Percentiles rank a stretch among this genome's conserved stretches.
phyloP scores from a whole-genome alignment of 2,329 filamentous ascomycete species.

The Penicillium hesseltinei region DNA sequence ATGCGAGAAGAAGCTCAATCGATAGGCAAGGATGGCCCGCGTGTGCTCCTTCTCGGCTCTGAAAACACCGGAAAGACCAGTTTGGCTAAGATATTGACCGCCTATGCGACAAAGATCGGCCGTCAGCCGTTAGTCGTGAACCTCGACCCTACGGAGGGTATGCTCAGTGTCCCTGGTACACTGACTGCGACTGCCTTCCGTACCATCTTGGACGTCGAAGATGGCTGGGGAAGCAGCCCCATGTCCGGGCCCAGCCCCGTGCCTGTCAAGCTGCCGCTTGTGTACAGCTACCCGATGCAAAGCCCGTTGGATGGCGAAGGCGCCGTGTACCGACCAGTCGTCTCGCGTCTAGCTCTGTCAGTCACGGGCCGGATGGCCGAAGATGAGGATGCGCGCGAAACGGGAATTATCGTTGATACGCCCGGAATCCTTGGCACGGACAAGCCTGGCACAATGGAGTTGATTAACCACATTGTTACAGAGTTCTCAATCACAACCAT shows the following conservation, averaged over 20 bases:
- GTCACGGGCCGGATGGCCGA: constrained; percentile 75
- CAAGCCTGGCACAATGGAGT: constrained; percentile 65
- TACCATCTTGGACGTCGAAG: constrained; percentile 81
- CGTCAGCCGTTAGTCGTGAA: constrained; percentile 80
- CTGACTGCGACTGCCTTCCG: constrained; percentile 84
- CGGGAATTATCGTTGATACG: constrained; percentile 84
- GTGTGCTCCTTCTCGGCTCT: constrained; percentile 80
- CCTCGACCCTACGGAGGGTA: constrained; percentile 75
- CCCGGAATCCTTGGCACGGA: constrained; percentile 67
- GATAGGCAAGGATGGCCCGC: constrained; percentile 60
- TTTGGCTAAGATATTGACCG: constrained; percentile 71
- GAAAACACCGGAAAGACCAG: constrained; percentile 80
- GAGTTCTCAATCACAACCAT: constrained; percentile 75
- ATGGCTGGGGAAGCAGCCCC: constrained; percentile 85
- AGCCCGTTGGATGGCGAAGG: constrained; percentile 68
- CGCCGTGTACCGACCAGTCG: constrained; percentile 68
- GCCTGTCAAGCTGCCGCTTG: constrained; percentile 86
- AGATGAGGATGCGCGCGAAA: constrained; percentile 66
- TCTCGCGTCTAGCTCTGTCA: constrained; percentile 74
- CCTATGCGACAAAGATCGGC: constrained; percentile 73
- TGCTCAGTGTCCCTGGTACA: constrained; percentile 75
- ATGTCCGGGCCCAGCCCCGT: constrained; percentile 85
- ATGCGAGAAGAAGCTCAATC: constrained; percentile 62
- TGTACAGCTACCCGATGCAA: constrained; percentile 80
- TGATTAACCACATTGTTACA: constrained; percentile 75